These are phyloP conservation scores for Eragrostis nindensis DNA, from an alignment of 176 grass and related monocot genomes.

Conservation along the genomic window DNA sequence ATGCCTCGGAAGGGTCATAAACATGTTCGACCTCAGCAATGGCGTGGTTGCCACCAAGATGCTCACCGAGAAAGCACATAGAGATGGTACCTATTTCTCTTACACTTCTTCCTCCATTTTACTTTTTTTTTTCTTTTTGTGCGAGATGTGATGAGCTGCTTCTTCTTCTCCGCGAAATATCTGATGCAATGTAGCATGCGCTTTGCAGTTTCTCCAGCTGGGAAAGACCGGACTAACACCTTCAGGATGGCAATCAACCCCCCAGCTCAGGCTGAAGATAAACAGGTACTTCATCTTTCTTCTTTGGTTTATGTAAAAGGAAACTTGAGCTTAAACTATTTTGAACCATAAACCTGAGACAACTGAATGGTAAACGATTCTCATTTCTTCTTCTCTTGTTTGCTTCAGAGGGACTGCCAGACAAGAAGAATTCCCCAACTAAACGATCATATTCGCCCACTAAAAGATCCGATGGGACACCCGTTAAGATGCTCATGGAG, in stretches of 20 bases:
- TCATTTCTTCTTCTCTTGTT: constrained; percentile 1
- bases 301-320: background rate
- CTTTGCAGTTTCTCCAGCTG: constrained; percentile 57
- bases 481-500: constrained; percentile 88
- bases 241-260: constrained; percentile 50
- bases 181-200: constrained; percentile 20
- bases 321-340: constrained; percentile 2
- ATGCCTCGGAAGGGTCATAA: constrained; percentile 71
- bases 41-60: constrained; percentile 65
- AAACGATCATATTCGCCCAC: constrained; percentile 51
- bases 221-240: constrained; percentile 42
- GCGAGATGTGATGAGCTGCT: too few species aligned
- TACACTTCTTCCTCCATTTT: background rate
- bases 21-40: constrained; percentile 75
- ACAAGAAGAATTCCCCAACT: constrained; percentile 41
- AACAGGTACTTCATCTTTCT: constrained; percentile 50
- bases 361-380: background rate
- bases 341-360: background rate
- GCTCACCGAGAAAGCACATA: constrained; percentile 77
- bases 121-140: too few species aligned
- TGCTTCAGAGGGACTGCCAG: constrained; percentile 51
- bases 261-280: constrained; percentile 56
- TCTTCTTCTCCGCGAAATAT: constrained; percentile 1
- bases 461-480: constrained; percentile 59
- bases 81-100: constrained; percentile 60